phyloP scores from a whole-genome alignment of 768 basidiomycete species.

The Suillus fuscotomentosus region DNA sequence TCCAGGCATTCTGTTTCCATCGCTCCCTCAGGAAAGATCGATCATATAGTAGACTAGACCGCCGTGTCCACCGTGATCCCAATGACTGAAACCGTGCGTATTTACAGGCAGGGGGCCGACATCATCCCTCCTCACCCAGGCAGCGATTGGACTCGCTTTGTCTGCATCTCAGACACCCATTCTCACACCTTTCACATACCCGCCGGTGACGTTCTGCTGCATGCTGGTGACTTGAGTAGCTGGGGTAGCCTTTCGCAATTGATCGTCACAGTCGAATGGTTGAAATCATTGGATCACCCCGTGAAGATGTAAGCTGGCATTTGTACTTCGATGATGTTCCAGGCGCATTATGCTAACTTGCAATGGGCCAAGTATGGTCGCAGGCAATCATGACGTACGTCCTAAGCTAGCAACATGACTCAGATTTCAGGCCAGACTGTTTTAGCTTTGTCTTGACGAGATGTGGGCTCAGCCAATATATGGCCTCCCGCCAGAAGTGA shows the following conservation, averaged over 20 bases:
- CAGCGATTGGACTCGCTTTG: constrained; percentile 32
- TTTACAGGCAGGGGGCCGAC: constrained; percentile 6
- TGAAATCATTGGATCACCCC: constrained; percentile 53
- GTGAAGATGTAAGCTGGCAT: constrained; percentile 51
- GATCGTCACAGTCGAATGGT: constrained; percentile 53
- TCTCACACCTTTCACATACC: constrained; percentile 45
- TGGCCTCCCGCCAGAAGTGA: constrained; percentile 19
- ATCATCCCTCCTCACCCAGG: constrained; percentile 30
- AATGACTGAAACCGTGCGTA: not conserved
- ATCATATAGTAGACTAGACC: not conserved
- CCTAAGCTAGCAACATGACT: not conserved
- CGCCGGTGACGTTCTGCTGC: constrained; percentile 62
- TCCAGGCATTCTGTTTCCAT: not conserved
- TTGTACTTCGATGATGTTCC: not conserved
- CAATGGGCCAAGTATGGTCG: constrained; percentile 48
- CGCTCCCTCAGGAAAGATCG: not conserved
- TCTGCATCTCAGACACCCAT: constrained; percentile 36
- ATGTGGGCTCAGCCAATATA: constrained; percentile 11
- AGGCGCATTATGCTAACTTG: not conserved
- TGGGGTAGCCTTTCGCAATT: constrained; percentile 47
- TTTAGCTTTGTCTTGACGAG: constrained; percentile 27
- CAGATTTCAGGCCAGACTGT: not conserved
- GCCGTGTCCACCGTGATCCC: not conserved
- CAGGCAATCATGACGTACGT: constrained; percentile 68
- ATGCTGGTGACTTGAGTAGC: constrained; percentile 63